Evolutionary conservation across 495 filamentous ascomycete species (phyloP), one percentile per base, ranked within the genome.

Genomic region (Bacidia gigantensis): DNA sequence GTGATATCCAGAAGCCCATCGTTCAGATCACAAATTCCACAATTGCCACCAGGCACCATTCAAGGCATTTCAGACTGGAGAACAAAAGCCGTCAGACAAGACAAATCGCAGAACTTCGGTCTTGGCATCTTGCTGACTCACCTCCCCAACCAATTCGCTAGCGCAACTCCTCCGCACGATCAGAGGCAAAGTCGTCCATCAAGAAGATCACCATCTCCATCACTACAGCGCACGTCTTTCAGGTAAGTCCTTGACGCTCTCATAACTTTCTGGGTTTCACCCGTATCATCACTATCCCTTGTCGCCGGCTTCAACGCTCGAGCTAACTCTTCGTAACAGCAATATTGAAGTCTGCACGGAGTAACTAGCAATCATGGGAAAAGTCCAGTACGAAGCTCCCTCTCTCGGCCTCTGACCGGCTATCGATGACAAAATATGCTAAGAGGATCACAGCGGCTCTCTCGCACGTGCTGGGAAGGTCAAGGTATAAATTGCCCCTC

Each of bases 381-480:
- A 89, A 75, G 86, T 88, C 62, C 86, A 90, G 29, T 35, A 35
- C 29, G 29, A 14, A 14, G 5, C 29, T 14, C 5, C 29, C 29
- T 35, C 14, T 14, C 29, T 35, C 29, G 7, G 5, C 29, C 29
- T 35, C 29, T 35, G 5, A 5, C 29, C 14, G 14, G 5, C 29
- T 14, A 7, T 35, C 29, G 5, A 35, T 35, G 29, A 35, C 29
- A n/a, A n/a, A n/a, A n/a, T n/a, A n/a, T n/a, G n/a, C n/a, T n/a
- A n/a, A 35, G 5, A 35, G 14, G 5, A 35, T 14, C 29, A 14
- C 29, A 35, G 29, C 78, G 86, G 86, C 58, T 88, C 83, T 39
- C 85, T 96, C 72, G 89, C 89, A 69, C 89, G 89, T 84, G 89
- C 90, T 65, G 92, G 90, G 78, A 92, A 92, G 76, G 86, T 92